Conservation (phyloP, 495 filamentous ascomycete genomes). For the Xanthoparmelia taractica region DNA sequence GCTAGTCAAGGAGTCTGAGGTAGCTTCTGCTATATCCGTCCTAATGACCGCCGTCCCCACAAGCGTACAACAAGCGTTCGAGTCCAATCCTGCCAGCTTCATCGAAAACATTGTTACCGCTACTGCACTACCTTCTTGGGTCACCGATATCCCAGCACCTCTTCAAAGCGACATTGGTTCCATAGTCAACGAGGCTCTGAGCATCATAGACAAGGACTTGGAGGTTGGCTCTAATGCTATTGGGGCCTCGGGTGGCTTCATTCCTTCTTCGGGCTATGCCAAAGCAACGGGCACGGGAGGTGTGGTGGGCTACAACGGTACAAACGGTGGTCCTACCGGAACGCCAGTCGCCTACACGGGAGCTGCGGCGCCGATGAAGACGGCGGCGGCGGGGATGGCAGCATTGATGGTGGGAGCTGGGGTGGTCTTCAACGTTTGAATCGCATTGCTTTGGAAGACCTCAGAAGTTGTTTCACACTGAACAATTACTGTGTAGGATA, state of each 20-base stretch:
- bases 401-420: constrained; percentile 5
- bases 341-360: constrained; percentile 5
- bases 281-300: constrained; percentile 6
- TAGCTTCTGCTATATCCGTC: constrained; percentile 1
- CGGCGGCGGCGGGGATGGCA: constrained; percentile 5
- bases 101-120: constrained; percentile 12
- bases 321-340: neutral
- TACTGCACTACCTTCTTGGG: constrained; percentile 10
- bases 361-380: constrained; percentile 13
- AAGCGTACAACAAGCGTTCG: constrained; percentile 11
- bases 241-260: neutral
- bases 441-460: neutral
- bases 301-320: neutral
- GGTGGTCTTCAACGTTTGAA: constrained; percentile 1
- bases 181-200: constrained; percentile 14
- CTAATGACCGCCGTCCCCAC: constrained; percentile 4
- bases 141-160: constrained; percentile 11
- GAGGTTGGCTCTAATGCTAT: neutral
- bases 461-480: neutral
- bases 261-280: neutral
- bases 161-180: constrained; percentile 14
- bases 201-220: constrained; percentile 14
- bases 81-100: constrained; percentile 5
- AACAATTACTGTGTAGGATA: neutral
- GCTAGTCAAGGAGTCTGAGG: constrained; percentile 8